Evolutionary conservation across 352 stramenopile genomes (phyloP).

Genomic region (Blastocystis sp.): DNA sequence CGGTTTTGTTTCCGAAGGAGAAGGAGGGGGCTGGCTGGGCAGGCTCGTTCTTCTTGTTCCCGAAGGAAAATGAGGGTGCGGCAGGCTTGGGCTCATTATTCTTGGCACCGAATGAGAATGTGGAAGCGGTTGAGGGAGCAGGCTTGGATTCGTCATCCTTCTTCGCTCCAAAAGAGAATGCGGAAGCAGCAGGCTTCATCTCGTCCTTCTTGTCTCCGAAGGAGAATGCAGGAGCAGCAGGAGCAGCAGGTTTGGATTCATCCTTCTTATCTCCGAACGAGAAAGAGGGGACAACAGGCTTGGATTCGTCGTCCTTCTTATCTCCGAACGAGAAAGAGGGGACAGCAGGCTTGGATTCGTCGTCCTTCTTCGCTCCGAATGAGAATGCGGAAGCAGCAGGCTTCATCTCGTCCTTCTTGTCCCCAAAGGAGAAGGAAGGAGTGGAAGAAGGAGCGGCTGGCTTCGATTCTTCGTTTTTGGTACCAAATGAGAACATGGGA

Average conservation of each 20-base stretch:
- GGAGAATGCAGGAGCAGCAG: too few relatives aligned
- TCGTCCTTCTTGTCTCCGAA: not conserved
- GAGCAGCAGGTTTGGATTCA: not conserved
- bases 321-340: not conserved
- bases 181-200: not conserved
- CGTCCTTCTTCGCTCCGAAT: not conserved
- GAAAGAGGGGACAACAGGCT: not conserved
- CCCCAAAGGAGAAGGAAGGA: not conserved
- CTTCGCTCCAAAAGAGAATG: not conserved
- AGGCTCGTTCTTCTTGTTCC: not conserved
- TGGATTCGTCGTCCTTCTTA: not conserved
- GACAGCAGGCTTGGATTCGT: not conserved
- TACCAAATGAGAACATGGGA: not conserved
- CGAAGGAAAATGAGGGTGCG: not conserved
- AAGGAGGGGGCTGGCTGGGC: not conserved
- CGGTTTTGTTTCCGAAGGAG: not conserved
- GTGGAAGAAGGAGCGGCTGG: not conserved
- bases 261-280: too few relatives aligned
- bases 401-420: not conserved
- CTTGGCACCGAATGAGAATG: not conserved
- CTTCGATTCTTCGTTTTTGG: not conserved
- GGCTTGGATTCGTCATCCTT: not conserved
- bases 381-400: not conserved
- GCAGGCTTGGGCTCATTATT: not conserved
- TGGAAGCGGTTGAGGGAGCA: not conserved